phyloP scores from a whole-genome alignment of 495 filamentous ascomycete species.

The Chaetomidium leptoderma region DNA sequence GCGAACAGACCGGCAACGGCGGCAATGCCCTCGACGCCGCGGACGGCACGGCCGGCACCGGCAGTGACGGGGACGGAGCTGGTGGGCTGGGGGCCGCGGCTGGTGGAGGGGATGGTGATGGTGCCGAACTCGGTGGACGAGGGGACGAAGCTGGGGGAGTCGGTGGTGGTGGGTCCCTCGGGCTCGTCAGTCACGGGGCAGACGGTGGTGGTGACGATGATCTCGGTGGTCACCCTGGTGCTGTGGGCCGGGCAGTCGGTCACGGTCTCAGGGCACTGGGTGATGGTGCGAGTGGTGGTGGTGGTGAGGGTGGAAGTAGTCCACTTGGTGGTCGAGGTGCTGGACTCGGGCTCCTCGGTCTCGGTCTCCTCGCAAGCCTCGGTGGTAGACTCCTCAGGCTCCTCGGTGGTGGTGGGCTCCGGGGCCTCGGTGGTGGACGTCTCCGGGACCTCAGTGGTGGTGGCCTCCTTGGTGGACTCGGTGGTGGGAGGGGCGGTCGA shows the following conservation, averaged over 20 bases:
- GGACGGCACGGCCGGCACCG: constrained; percentile 25
- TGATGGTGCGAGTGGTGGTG: constrained; percentile 56
- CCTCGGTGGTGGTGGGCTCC: constrained; percentile 11
- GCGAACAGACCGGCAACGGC: constrained; percentile 21
- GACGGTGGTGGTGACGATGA: constrained; percentile 56
- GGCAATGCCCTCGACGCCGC: constrained; percentile 18
- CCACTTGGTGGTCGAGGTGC: constrained; percentile 23
- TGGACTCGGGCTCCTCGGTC: constrained; percentile 7
- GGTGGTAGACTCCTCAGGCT: constrained; percentile 15
- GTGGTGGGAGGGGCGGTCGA: constrained; percentile 1
- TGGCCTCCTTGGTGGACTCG: background rate
- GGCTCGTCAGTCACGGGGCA: constrained; percentile 48
- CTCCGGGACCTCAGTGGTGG: constrained; percentile 4
- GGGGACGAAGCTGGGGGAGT: constrained; percentile 9
- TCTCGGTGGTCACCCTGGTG: constrained; percentile 49
- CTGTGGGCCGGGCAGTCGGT: constrained; percentile 54
- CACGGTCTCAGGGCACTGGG: constrained; percentile 51
- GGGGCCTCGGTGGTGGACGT: constrained; percentile 3
- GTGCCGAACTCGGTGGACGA: constrained; percentile 1
- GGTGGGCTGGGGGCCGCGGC: constrained; percentile 8
- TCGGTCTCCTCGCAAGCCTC: constrained; percentile 15
- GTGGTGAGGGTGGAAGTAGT: constrained; percentile 56
- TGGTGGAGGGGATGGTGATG: constrained; percentile 8
- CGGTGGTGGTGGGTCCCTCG: constrained; percentile 3
- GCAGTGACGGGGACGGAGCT: constrained; percentile 17